Evolutionary conservation across 371 early-diverging fungal genomes (phyloP).

Genomic region (Dichotomocladium elegans): DNA sequence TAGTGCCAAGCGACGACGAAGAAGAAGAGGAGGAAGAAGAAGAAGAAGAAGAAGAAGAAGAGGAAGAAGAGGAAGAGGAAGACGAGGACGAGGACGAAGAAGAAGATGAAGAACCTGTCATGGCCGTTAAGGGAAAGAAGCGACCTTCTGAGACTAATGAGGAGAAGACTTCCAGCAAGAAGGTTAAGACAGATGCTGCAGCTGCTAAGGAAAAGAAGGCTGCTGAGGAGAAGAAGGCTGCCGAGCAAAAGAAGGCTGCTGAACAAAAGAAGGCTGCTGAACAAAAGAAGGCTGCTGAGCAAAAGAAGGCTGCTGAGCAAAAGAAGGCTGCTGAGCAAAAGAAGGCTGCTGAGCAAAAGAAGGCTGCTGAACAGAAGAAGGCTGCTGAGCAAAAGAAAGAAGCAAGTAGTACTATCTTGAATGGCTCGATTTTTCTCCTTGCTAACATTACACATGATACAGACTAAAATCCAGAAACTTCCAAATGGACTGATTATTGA

Average conservation of each 20-base stretch:
- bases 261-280: slow-evolving; percentile 7
- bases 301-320: slow-evolving; percentile 7
- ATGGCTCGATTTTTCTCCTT: background rate
- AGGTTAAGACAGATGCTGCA: slow-evolving; percentile 6
- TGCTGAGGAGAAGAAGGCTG: slow-evolving; percentile 3
- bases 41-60: slow-evolving; percentile 11
- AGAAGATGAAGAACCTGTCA: slow-evolving; percentile 6
- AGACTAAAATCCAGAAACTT: slow-evolving; percentile 9
- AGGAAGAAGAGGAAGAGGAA: slow-evolving; percentile 5
- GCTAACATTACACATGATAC: background rate
- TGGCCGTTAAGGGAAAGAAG: slow-evolving; percentile 10
- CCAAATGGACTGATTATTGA: slow-evolving; percentile 72
- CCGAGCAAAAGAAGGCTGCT: slow-evolving; percentile 1
- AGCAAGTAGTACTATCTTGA: no score
- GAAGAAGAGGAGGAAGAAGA: slow-evolving; percentile 8
- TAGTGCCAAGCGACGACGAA: slow-evolving; percentile 1
- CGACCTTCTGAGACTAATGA: slow-evolving; percentile 6
- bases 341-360: slow-evolving; percentile 5
- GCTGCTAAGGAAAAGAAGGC: slow-evolving; percentile 4
- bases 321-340: slow-evolving; percentile 4
- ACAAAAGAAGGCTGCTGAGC: slow-evolving; percentile 5
- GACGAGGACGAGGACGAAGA: slow-evolving; percentile 11
- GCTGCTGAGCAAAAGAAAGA: slow-evolving; percentile 3
- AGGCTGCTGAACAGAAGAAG: slow-evolving; percentile 3
- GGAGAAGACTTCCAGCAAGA: slow-evolving; percentile 8